phyloP scores from a whole-genome alignment of 495 filamentous ascomycete species.

The Geopyxis carbonaria region DNA sequence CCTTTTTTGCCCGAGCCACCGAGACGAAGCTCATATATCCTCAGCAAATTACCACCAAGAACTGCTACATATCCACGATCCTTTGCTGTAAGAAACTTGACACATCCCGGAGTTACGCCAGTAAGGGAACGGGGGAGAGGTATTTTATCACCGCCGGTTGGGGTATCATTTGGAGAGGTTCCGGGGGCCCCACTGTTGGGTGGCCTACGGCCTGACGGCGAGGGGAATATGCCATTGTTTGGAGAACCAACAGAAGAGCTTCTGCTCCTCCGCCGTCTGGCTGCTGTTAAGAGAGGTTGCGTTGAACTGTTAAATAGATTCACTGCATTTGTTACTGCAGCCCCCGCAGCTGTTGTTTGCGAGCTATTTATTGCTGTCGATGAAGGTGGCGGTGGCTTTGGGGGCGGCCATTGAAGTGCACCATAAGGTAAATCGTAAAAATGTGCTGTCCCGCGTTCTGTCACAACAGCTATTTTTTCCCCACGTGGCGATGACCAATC shows the following conservation, averaged over 20 bases:
- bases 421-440: constrained; percentile 68
- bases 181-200: not conserved
- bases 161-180: constrained; percentile 46
- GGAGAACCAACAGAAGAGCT: constrained; percentile 21
- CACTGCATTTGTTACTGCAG: constrained; percentile 37
- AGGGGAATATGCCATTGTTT: constrained; percentile 30
- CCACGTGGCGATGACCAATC: constrained; percentile 70
- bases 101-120: constrained; percentile 33
- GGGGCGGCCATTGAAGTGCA: constrained; percentile 79
- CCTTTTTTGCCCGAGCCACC: constrained; percentile 27
- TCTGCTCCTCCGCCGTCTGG: constrained; percentile 16
- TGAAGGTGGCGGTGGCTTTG: constrained; percentile 40
- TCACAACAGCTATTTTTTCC: constrained; percentile 68
- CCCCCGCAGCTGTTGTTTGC: constrained; percentile 29
- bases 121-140: constrained; percentile 43
- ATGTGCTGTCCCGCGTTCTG: constrained; percentile 84
- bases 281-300: constrained; percentile 40
- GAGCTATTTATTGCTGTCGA: constrained; percentile 24
- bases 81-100: constrained; percentile 38
- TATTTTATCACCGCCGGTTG: constrained; percentile 69
- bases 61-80: constrained; percentile 35
- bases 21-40: constrained; percentile 48
- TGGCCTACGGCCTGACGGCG: not conserved
- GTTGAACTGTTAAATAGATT: constrained; percentile 53
- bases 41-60: constrained; percentile 45